Percentiles rank a stretch among this genome's conserved stretches.
Evolutionary conservation across 2,329 filamentous ascomycete species (phyloP).

Genomic region (Cladorrhinum sp.): DNA sequence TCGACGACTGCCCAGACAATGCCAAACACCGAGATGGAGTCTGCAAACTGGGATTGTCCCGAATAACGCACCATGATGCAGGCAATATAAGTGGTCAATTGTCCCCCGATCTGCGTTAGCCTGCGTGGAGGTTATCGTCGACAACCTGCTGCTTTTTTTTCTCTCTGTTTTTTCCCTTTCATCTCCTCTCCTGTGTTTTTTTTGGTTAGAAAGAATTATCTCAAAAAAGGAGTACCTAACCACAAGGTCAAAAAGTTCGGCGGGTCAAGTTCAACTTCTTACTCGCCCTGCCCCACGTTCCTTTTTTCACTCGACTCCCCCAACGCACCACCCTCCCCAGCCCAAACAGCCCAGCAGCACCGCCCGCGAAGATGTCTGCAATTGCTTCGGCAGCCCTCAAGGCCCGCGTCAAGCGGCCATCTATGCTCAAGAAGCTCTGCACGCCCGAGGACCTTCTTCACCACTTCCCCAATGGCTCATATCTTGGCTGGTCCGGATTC

Average conservation of each 20-base stretch:
- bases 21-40: slow-evolving; percentile 1
- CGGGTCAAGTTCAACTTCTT: slow-evolving; percentile 1
- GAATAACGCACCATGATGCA: slow-evolving; percentile 1
- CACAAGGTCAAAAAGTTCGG: neutral
- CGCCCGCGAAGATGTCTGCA: slow-evolving; percentile 32
- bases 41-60: slow-evolving; percentile 2
- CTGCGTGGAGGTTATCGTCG: neutral
- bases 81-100: slow-evolving; percentile 8
- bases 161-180: neutral
- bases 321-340: neutral
- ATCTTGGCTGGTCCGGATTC: slow-evolving; percentile 89
- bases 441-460: slow-evolving; percentile 76
- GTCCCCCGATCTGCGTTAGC: neutral
- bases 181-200: neutral
- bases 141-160: neutral
- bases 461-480: slow-evolving; percentile 79
- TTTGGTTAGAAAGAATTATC: too few species aligned
- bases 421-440: slow-evolving; percentile 76
- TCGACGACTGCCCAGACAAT: neutral
- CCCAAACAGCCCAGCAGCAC: too few species aligned
- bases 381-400: slow-evolving; percentile 71
- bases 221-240: too few species aligned
- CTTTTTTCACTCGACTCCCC: neutral
- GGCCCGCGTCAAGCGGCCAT: slow-evolving; percentile 70
- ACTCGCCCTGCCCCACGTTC: slow-evolving; percentile 1